phyloP scores from a whole-genome alignment of 805 yeast genomes.

The Ogataea pilisensis region DNA sequence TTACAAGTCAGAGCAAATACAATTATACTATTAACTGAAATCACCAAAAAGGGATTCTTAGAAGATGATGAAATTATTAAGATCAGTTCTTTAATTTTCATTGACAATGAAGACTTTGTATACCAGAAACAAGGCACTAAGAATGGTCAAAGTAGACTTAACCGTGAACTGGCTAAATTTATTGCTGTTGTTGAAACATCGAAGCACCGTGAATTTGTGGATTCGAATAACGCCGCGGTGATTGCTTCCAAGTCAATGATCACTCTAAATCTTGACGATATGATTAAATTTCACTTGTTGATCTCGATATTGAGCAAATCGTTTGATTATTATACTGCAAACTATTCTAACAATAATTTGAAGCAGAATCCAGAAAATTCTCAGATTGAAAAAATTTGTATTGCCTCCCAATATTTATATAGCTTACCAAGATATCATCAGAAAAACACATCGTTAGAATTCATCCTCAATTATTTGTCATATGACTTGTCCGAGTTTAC shows the following conservation, averaged over 20 bases:
- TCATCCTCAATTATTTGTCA: conserved; percentile 37
- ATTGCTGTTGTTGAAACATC: conserved; percentile 42
- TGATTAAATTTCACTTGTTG: conserved; percentile 28
- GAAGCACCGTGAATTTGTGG: conserved; percentile 33
- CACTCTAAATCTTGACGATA: conserved; percentile 25
- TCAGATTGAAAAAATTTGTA: conserved; percentile 16
- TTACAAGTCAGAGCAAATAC: conserved; percentile 48
- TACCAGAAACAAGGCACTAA: conserved; percentile 23
- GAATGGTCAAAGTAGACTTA: conserved; percentile 25
- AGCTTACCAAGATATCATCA: conserved; percentile 30
- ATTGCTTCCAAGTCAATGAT: conserved; percentile 19
- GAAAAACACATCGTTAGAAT: conserved; percentile 33
- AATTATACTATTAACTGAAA: conserved; percentile 48
- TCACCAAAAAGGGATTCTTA: conserved; percentile 58
- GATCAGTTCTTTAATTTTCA: conserved; percentile 23
- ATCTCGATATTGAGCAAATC: conserved; percentile 30
- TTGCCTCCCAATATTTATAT: conserved; percentile 33
- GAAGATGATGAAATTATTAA: conserved; percentile 48
- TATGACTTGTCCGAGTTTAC: conserved; percentile 40
- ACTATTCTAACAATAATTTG: conserved; percentile 10
- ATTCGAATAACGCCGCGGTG: conserved; percentile 31
- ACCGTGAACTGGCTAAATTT: conserved; percentile 52
- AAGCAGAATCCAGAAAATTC: conserved; percentile 15
- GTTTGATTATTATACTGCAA: conserved; percentile 18
- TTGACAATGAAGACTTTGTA: conserved; percentile 25